Base-by-base conservation (phyloP, 176 grass and related monocot genomes). In the Chrysopogon serrulatus region DNA sequence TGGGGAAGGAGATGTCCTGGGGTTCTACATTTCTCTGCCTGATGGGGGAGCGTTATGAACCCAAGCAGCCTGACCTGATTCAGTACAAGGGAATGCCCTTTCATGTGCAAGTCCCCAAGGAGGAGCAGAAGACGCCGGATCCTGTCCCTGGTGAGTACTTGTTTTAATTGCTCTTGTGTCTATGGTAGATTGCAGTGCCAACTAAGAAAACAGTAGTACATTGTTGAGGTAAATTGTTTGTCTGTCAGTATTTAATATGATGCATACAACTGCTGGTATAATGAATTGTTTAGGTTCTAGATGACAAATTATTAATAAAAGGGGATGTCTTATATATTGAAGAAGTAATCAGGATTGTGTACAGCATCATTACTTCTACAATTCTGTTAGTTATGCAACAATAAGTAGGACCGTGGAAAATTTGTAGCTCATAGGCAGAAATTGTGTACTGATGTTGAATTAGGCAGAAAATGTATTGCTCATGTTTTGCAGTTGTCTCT, bases 21-120 rank as follows among this genome's bases (percentile, higher is more conserved):
- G 96, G 10, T 95, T 95, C 79, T 95, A 98, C 61, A 92, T 98
- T 83, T 93, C 85, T 84, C 77, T 98, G 14, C 93, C 96, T 36
- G 87, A 95, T 32, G 93, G 96, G 96, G 4, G 87, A 89, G 48
- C 61, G 15, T 37, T 93, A 95, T 82, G 93, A 92, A 41, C 96
- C 93, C 30, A 95, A 93, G 88, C 89, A 85, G 12, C 91, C 87
- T 26, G 71, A 91, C 35, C 76, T 98, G 47, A 73, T 98, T 81
- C 87, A 92, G 78, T 92, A 93, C 62, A 98, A 93, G 87, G 96
- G 96, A 30, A 77, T 93, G 73, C 88, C 89, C 67, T 98, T 91
- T 44, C 88, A 71, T 30, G 91, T 86, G 9, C 89, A 95, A 57
- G 35, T 74, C 48, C 88, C 85, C 30, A 98, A 95, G 82, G 89